These are phyloP conservation scores for Aspergillus nomiae DNA, from an alignment of 2,329 filamentous ascomycete genomes.

Conservation along the genomic window DNA sequence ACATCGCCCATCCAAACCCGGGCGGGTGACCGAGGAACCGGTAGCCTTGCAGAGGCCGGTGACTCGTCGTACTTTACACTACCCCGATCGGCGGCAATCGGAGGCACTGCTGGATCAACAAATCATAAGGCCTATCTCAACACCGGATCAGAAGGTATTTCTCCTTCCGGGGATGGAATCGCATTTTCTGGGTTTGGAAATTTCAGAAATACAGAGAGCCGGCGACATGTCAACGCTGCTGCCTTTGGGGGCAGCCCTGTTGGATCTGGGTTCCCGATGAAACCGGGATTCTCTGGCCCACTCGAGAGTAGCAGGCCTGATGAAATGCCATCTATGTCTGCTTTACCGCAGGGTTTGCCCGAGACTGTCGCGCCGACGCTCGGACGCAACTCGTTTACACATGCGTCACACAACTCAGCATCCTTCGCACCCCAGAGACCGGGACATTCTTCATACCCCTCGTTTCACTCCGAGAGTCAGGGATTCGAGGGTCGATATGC, in stretches of 20 bases:
- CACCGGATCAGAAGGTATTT: conserved; percentile 33
- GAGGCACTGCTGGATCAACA: conserved; percentile 24
- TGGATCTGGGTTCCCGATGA: conserved; percentile 32
- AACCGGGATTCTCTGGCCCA: conserved; percentile 31
- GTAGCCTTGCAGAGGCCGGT: conserved; percentile 45
- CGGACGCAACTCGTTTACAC: conserved; percentile 31
- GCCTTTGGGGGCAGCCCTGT: conserved; percentile 35
- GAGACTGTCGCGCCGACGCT: conserved; percentile 31
- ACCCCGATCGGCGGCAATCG: conserved; percentile 48
- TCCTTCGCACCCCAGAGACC: conserved; percentile 37
- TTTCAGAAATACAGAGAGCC: conserved; percentile 37
- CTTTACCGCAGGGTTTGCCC: conserved; percentile 31
- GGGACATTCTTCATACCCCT: conserved; percentile 39
- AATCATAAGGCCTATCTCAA: conserved; percentile 38
- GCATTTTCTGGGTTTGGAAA: conserved; percentile 33
- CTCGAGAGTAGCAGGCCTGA: conserved; percentile 34
- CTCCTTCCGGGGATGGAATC: conserved; percentile 37
- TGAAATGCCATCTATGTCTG: conserved; percentile 29
- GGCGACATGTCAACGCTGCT: conserved; percentile 34
- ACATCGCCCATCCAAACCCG: conserved; percentile 62
- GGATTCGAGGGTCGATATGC: conserved; percentile 34
- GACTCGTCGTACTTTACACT: conserved; percentile 52
- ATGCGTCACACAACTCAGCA: conserved; percentile 38
- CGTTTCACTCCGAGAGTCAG: conserved; percentile 43
- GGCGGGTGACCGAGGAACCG: conserved; percentile 47